Base-by-base conservation (phyloP, 257 asterid genomes). In the Vinca minor region DNA sequence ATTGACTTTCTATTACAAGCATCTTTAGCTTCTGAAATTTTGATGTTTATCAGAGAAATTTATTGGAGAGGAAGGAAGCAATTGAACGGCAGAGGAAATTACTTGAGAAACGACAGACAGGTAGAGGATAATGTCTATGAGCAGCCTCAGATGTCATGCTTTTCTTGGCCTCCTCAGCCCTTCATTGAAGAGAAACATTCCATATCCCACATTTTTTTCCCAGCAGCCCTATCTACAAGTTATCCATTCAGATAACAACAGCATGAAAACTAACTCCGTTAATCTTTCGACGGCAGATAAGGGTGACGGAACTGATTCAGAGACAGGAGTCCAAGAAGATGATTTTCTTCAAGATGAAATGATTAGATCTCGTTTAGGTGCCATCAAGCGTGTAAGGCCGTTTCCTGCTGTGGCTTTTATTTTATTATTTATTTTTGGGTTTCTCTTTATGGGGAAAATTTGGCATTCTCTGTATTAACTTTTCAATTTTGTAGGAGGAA, bases 31-130 rank as follows among this genome's bases (percentile, higher is more conserved):
- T 38, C 29, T 69, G 59, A 38, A 54, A 45, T 49, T 28, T 71
- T n/a, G 34, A 12, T 79, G n/a, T n/a, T n/a, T n/a, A n/a, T 28
- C 38, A 93, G 97, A 85, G 82, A 75, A 84, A 78, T 75, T 79
- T 93, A 78, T 55, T 89, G 80, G 97, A 93, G 81, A 77, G 66
- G 69, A 93, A 93, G 76, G 99, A 93, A 80, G 87, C 92, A 57
- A 68, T 89, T 79, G 99, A 93, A 66, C 89, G 99, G 81, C 97
- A 87, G 84, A 77, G 97, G 66, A 93, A 87, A 81, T 84, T 78
- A 35, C 83, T 85, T 61, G 89, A 89, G 85, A 93, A 89, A 79
- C 89, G 95, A 47, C 96, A 85, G 69, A 46, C 91, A 60, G 97
- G 97, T 87, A 69, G 76, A 61, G 50, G 42, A 53, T 69, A 60